These are phyloP conservation scores for Russula griseocarnosa DNA, from an alignment of 768 basidiomycete genomes.

Conservation along the genomic window DNA sequence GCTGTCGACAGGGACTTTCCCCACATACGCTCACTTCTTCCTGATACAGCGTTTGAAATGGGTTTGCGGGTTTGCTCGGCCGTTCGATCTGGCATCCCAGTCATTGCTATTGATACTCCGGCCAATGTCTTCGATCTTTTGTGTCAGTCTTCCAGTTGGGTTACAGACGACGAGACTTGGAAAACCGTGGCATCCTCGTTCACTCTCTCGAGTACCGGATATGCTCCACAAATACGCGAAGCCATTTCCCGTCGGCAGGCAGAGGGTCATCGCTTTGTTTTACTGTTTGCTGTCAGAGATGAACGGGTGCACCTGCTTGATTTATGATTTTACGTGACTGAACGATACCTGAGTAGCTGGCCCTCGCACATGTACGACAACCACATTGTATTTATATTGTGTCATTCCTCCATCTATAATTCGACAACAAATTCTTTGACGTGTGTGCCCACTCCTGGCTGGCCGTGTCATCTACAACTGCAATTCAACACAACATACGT, in stretches of 20 bases:
- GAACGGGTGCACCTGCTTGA: constrained; percentile 62
- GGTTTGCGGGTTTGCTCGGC: constrained; percentile 54
- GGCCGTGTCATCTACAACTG: too few species aligned
- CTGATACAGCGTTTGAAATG: constrained; percentile 58
- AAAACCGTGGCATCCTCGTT: constrained; percentile 53
- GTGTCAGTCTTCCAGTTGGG: constrained; percentile 55
- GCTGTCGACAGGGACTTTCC: not conserved
- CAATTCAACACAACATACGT: not conserved
- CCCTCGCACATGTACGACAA: not conserved
- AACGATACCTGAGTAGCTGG: not conserved
- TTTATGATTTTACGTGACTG: constrained; percentile 9
- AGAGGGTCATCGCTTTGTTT: constrained; percentile 59
- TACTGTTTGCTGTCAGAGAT: constrained; percentile 65
- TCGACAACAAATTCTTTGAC: not conserved
- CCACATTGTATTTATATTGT: not conserved
- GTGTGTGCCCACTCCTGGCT: not conserved
- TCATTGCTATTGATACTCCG: constrained; percentile 69
- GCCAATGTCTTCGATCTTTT: constrained; percentile 58
- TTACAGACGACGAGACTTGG: constrained; percentile 75
- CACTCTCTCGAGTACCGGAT: constrained; percentile 53
- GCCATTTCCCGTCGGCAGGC: constrained; percentile 55
- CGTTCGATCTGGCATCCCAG: constrained; percentile 57
- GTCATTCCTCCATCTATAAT: not conserved
- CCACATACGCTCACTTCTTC: not conserved
- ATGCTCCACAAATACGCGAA: constrained; percentile 67